Percentiles rank a stretch among this genome's conserved stretches.
Evolutionary conservation across 106 monocot species (phyloP).

Genomic region (Dioscorea alata): DNA sequence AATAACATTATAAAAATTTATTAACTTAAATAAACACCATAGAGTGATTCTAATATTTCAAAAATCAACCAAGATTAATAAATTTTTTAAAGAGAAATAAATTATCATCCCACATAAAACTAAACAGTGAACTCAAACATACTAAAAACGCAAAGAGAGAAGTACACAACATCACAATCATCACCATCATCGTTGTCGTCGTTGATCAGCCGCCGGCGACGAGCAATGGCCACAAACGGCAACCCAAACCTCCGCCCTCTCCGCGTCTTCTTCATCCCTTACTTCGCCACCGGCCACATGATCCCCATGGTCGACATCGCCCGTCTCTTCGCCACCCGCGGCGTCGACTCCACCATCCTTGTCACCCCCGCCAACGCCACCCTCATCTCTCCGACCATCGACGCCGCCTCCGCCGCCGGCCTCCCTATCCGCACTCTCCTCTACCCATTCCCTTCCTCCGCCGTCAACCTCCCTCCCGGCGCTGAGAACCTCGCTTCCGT

Average conservation of each 20-base stretch:
- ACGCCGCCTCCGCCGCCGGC: slow-evolving; percentile 8
- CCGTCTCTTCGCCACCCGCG: slow-evolving; percentile 17
- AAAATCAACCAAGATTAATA: too few relatives aligned
- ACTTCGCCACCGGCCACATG: slow-evolving; percentile 31
- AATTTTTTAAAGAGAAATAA: too few relatives aligned
- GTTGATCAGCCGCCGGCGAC: not conserved
- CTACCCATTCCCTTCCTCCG: slow-evolving; percentile 21
- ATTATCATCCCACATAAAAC: too few relatives aligned
- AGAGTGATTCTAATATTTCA: too few relatives aligned
- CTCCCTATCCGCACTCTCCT: slow-evolving; percentile 7
- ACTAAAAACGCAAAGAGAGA: too few relatives aligned
- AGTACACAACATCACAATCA: too few relatives aligned
- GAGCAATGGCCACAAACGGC: not conserved
- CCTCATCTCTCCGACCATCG: slow-evolving; percentile 13
- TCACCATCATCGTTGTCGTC: too few relatives aligned
- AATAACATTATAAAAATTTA: too few relatives aligned
- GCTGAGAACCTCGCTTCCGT: slow-evolving; percentile 10
- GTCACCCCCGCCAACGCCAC: slow-evolving; percentile 22
- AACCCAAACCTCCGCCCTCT: not conserved
- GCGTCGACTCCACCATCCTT: slow-evolving; percentile 19
- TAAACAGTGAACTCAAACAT: too few relatives aligned
- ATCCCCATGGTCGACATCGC: slow-evolving; percentile 29
- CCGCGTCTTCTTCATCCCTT: slow-evolving; percentile 30
- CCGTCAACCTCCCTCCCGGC: slow-evolving; percentile 11
- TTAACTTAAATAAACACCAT: too few relatives aligned